Percentiles rank a stretch among this genome's conserved stretches.
Evolutionary conservation across 495 filamentous ascomycete genomes (phyloP).

Genomic region (Penicillium atrosanguineum): DNA sequence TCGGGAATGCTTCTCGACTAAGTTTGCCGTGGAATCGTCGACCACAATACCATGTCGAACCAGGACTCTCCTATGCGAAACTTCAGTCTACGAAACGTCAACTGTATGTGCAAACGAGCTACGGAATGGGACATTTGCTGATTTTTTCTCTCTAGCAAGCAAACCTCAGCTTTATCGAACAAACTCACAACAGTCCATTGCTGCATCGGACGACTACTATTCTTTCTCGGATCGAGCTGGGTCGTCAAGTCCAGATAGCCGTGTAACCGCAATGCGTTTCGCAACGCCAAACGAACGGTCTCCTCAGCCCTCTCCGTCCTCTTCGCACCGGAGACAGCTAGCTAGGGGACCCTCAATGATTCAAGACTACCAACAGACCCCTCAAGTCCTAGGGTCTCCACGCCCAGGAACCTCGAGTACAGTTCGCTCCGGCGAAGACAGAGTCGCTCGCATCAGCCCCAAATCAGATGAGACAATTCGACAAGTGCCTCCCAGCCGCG

Average conservation of each 20-base stretch:
- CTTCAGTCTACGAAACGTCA: constrained; percentile 34
- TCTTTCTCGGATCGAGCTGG: constrained; percentile 55
- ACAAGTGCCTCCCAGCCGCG: constrained; percentile 23
- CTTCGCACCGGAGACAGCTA: neutral
- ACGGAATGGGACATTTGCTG: neutral
- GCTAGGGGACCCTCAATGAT: constrained; percentile 4
- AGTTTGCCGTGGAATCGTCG: constrained; percentile 10
- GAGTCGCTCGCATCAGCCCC: constrained; percentile 27
- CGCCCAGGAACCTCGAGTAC: constrained; percentile 28
- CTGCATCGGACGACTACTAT: constrained; percentile 68
- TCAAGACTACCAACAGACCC: constrained; percentile 19
- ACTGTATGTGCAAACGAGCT: constrained; percentile 20
- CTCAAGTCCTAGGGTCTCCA: constrained; percentile 20
- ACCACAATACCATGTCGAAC: constrained; percentile 25
- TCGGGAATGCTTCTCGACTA: constrained; percentile 28
- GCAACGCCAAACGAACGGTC: constrained; percentile 47
- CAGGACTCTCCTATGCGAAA: constrained; percentile 12
- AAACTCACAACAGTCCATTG: constrained; percentile 57
- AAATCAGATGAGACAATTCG: constrained; percentile 30
- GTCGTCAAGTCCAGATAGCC: constrained; percentile 45
- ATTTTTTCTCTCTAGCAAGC: constrained; percentile 38
- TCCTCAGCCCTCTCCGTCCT: constrained; percentile 32
- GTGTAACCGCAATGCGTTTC: constrained; percentile 49
- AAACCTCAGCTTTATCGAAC: constrained; percentile 53
- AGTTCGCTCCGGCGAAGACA: constrained; percentile 38